Conservation (phyloP, 2,329 filamentous ascomycete genomes). For the Alternaria longipes region DNA sequence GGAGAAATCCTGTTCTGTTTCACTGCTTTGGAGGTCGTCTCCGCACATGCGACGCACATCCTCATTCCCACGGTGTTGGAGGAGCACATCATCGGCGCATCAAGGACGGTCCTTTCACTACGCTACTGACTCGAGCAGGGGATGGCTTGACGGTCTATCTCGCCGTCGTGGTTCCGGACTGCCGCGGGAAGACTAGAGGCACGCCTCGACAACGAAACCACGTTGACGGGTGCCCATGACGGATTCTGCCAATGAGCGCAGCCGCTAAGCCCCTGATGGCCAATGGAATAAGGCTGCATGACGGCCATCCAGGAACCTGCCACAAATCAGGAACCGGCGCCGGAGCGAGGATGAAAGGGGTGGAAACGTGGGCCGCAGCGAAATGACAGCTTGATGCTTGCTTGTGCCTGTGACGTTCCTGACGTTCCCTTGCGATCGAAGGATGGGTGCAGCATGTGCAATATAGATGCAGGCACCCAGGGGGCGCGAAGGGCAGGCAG, state of each 20-base stretch:
- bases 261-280: conserved; percentile 23
- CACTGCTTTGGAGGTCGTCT: conserved; percentile 6
- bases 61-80: conserved; percentile 16
- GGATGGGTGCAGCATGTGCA: neutral
- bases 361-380: conserved; percentile 26
- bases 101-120: conserved; percentile 20
- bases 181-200: conserved; percentile 44
- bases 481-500: neutral
- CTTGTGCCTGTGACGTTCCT: conserved; percentile 21
- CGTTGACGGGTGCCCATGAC: conserved; percentile 36
- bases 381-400: conserved; percentile 32
- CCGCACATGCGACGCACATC: neutral
- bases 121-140: conserved; percentile 29
- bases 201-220: conserved; percentile 40
- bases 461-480: neutral
- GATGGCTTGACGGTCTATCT: conserved; percentile 28
- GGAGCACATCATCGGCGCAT: conserved; percentile 29
- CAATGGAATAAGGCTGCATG: conserved; percentile 46
- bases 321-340: conserved; percentile 35
- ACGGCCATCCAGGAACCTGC: conserved; percentile 42
- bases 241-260: conserved; percentile 27
- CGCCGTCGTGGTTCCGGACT: conserved; percentile 39
- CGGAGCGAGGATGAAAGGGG: conserved; percentile 30
- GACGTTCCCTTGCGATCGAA: conserved; percentile 12
- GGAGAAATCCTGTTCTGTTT: conserved; percentile 1